phyloP scores from a whole-genome alignment of 2,329 filamentous ascomycete species.

The Helicocarpus griseus region DNA sequence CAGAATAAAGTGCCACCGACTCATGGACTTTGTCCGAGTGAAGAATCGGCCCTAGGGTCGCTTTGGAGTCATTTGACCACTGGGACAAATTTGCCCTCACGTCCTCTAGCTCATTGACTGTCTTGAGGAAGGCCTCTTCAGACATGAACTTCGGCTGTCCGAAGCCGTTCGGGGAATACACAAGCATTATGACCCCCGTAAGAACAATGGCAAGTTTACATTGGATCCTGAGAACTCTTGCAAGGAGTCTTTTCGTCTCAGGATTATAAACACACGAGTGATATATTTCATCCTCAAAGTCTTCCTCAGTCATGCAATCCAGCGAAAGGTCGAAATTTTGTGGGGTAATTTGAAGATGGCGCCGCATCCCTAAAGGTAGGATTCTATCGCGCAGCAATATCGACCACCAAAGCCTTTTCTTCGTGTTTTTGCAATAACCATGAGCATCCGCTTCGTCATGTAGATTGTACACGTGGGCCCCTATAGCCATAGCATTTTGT shows the following conservation, averaged over 20 bases:
- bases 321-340: conserved; percentile 38
- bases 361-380: conserved; percentile 41
- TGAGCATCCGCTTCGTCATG: conserved; percentile 30
- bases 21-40: conserved; percentile 14
- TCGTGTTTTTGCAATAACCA: conserved; percentile 17
- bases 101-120: conserved; percentile 20
- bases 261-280: conserved; percentile 38
- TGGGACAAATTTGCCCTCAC: conserved; percentile 27
- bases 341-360: conserved; percentile 42
- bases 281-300: conserved; percentile 39
- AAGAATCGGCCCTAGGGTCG: conserved; percentile 17
- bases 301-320: conserved; percentile 30
- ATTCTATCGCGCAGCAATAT: conserved; percentile 45
- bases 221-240: conserved; percentile 37
- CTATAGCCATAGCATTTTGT: conserved; percentile 39
- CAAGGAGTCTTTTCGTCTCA: conserved; percentile 36
- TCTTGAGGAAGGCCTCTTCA: not conserved
- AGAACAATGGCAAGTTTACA: conserved; percentile 39
- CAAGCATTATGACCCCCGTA: conserved; percentile 38
- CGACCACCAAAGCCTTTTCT: conserved; percentile 48
- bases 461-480: conserved; percentile 37
- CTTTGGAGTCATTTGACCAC: conserved; percentile 28
- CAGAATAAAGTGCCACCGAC: conserved; percentile 37
- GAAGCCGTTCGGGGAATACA: conserved; percentile 28
- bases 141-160: conserved; percentile 7